Evolutionary conservation across 2,329 filamentous ascomycete genomes (phyloP).

Genomic region (Apiospora rasikravindrae): DNA sequence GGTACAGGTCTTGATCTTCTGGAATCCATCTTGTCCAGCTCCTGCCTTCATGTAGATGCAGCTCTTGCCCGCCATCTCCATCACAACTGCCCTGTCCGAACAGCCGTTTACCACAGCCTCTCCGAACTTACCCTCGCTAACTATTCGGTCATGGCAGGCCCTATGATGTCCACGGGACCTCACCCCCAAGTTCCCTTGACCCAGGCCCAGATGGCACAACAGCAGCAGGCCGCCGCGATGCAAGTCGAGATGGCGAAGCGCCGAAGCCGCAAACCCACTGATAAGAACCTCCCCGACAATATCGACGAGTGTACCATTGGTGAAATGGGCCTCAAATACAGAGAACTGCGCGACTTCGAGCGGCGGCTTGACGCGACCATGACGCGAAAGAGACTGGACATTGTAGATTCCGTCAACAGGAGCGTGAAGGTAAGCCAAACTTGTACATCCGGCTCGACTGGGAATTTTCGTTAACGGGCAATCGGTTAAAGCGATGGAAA

Average conservation of each 20-base stretch:
- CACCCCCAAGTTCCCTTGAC: conserved; percentile 58
- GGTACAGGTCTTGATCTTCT: conserved; percentile 17
- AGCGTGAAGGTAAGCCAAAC: conserved; percentile 65
- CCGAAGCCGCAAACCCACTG: conserved; percentile 86
- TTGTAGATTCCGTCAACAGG: conserved; percentile 79
- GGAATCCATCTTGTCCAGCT: conserved; percentile 16
- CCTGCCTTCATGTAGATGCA: conserved; percentile 20
- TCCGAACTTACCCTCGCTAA: conserved; percentile 16
- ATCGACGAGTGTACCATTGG: conserved; percentile 83
- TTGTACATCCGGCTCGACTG: not conserved
- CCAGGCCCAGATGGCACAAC: conserved; percentile 57
- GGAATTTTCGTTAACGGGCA: not conserved
- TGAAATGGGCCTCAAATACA: conserved; percentile 82
- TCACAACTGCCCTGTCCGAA: not conserved
- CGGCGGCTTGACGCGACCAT: conserved; percentile 88
- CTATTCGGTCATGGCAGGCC: conserved; percentile 43
- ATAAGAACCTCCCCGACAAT: conserved; percentile 92
- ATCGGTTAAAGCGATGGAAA: conserved; percentile 66
- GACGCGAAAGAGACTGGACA: conserved; percentile 91
- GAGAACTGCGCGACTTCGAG: conserved; percentile 84
- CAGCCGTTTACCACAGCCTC: not conserved
- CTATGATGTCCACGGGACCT: conserved; percentile 61
- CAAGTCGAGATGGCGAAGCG: conserved; percentile 74
- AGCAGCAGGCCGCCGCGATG: conserved; percentile 57
- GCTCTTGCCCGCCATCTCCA: conserved; percentile 4